These are phyloP conservation scores for Candida vaughaniae DNA, from an alignment of 805 yeast species.

Conservation along the genomic window DNA sequence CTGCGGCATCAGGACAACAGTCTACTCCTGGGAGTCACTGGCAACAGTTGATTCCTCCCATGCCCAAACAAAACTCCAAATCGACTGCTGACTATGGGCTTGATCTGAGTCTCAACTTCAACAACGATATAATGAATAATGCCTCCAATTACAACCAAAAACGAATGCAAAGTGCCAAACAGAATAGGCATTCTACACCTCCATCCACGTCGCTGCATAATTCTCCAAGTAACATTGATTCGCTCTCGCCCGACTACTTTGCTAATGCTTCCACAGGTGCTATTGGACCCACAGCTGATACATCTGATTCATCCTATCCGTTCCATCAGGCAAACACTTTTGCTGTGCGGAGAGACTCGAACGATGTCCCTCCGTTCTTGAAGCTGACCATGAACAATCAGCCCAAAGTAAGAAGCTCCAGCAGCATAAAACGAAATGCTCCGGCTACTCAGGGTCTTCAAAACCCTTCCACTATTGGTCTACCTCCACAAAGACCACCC, in stretches of 20 bases:
- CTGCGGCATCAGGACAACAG: no score
- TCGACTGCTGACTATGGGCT: constrained; percentile 3
- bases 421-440: constrained; percentile 4
- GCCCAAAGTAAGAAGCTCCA: constrained; percentile 6
- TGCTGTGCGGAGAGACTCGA: constrained; percentile 2
- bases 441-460: not conserved
- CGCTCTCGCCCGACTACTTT: constrained; percentile 3
- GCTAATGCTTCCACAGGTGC: not conserved
- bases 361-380: constrained; percentile 9
- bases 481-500: not conserved
- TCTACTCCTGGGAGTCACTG: no score
- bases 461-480: not conserved
- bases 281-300: not conserved
- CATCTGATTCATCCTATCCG: constrained; percentile 1
- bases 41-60: constrained; percentile 17
- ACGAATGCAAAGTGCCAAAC: not conserved
- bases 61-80: constrained; percentile 9
- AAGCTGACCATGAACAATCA: constrained; percentile 1
- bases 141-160: not conserved
- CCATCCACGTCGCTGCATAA: constrained; percentile 2
- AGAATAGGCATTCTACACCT: constrained; percentile 9
- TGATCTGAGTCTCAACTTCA: constrained; percentile 8
- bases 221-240: not conserved
- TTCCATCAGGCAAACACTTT: constrained; percentile 9
- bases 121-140: constrained; percentile 9